Conservation (phyloP, 1,284 basidiomycete species). For the Rhodotorula sp. region DNA sequence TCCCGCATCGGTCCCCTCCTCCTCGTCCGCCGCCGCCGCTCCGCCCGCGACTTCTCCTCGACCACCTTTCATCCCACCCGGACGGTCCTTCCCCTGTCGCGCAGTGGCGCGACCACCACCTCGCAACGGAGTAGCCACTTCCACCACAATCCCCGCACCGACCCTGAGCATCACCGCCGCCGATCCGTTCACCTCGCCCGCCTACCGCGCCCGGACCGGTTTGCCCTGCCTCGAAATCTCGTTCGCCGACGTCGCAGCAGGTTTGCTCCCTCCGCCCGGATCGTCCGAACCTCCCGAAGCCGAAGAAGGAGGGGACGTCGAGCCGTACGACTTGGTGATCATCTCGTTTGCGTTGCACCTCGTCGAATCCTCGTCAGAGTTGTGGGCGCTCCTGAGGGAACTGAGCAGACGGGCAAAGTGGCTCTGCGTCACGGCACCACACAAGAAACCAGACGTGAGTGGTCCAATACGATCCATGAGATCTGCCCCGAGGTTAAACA, state of each 20-base stretch:
- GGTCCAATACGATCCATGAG: background rate
- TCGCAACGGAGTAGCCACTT: background rate
- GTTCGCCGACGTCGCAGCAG: constrained; percentile 59
- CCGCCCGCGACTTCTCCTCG: background rate
- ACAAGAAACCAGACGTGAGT: constrained; percentile 68
- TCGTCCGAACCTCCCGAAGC: background rate
- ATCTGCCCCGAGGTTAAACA: background rate
- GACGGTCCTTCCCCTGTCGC: background rate
- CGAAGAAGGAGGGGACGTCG: constrained; percentile 13
- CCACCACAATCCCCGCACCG: constrained; percentile 1
- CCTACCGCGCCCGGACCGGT: constrained; percentile 51
- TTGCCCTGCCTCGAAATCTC: constrained; percentile 57
- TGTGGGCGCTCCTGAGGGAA: constrained; percentile 65
- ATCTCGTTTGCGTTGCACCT: constrained; percentile 73
- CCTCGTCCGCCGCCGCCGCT: background rate
- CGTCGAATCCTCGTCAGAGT: constrained; percentile 60
- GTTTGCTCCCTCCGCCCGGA: constrained; percentile 51
- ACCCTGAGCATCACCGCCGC: constrained; percentile 29
- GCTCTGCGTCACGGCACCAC: constrained; percentile 68
- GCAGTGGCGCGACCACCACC: background rate
- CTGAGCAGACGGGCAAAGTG: constrained; percentile 62
- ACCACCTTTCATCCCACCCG: background rate
- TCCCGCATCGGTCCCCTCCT: background rate
- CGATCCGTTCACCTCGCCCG: constrained; percentile 41
- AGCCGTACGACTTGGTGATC: constrained; percentile 61